Evolutionary conservation across 2,329 filamentous ascomycete species (phyloP), one percentile per base, ranked within the genome.

Genomic region (Magnaporthales sp.): DNA sequence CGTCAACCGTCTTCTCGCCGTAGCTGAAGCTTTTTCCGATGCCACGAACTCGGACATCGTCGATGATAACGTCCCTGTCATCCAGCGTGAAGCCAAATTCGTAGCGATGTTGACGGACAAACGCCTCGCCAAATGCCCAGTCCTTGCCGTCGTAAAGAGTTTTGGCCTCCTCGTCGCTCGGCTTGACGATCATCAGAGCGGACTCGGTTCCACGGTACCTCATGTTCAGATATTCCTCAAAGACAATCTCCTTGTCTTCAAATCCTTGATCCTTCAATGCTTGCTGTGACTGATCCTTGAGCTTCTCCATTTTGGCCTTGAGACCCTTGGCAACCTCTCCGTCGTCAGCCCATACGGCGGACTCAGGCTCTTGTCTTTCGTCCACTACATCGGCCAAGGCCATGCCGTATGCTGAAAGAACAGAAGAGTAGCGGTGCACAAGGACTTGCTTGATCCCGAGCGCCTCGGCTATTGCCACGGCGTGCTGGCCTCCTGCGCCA

Each of bases 211-310:
- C 93, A 29, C 91, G 86, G 73, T 96, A 97, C 67, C 93, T 84
- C 89, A 97, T 93, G 74, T 97, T 97, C 67, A 97, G 85, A 73
- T 97, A 97, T 73, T 96, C 90, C 75, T 97, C 93, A 71, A 94
- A 96, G 0, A 88, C 83, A 22, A 97, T 91, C 24, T 91, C 87
- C 3, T 84, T 79, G 54, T 90, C 85, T 1, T 84, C 80, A 73
- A 97, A 97, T 0, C 93, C 93, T 76, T 97, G 93, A 2, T 90
- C 88, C 24, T 81, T 80, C 2, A 97, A 79, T 26, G 65, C 65
- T n/a, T 26, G 22, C 22, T 31, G 58, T 26, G 65, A 66, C 73
- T 89, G 92, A n/a, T 85, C 82, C 78, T 91, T 94, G 51, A 97
- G 82, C 62, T 91, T 89, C 24, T 87, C 83, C 84, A 97, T 27